These are phyloP conservation scores for Groenewaldozyma sp. DNA, from an alignment of 1,139 yeast species.

Conservation along the genomic window DNA sequence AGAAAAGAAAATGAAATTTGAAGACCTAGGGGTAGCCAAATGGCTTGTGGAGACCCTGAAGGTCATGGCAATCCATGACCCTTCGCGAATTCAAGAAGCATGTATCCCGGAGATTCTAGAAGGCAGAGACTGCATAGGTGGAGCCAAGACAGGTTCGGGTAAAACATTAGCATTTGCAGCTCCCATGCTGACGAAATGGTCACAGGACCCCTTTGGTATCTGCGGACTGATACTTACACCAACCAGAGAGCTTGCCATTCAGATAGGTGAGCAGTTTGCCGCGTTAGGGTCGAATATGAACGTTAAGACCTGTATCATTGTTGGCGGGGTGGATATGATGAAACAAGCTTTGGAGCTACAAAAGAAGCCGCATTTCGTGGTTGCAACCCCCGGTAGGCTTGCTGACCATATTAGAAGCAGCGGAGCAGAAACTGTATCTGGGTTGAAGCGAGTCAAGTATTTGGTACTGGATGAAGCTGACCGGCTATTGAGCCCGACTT, in stretches of 20 bases:
- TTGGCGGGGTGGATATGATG: slow-evolving; percentile 93
- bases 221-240: slow-evolving; percentile 88
- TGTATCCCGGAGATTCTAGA: slow-evolving; percentile 80
- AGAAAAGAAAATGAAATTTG: slow-evolving; percentile 33
- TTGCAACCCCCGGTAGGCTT: slow-evolving; percentile 95
- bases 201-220: slow-evolving; percentile 88
- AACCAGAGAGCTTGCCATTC: slow-evolving; percentile 89
- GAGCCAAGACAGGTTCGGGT: slow-evolving; percentile 98
- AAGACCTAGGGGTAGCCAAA: slow-evolving; percentile 63
- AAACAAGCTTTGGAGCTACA: slow-evolving; percentile 76
- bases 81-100: slow-evolving; percentile 79
- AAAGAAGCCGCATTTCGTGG: slow-evolving; percentile 81
- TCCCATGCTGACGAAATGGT: slow-evolving; percentile 91
- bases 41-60: slow-evolving; percentile 79
- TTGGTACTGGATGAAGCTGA: slow-evolving; percentile 96
- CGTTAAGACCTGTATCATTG: slow-evolving; percentile 67
- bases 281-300: slow-evolving; percentile 90
- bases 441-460: slow-evolving; percentile 65
- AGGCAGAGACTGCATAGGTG: slow-evolving; percentile 93
- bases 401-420: slow-evolving; percentile 87
- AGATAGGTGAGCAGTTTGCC: slow-evolving; percentile 91
- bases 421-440: slow-evolving; percentile 81
- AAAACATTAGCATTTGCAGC: slow-evolving; percentile 96
- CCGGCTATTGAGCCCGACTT: slow-evolving; percentile 72
- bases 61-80: slow-evolving; percentile 73